Conservation (phyloP, 1,284 basidiomycete genomes). For the Fomitopsis betulina region DNA sequence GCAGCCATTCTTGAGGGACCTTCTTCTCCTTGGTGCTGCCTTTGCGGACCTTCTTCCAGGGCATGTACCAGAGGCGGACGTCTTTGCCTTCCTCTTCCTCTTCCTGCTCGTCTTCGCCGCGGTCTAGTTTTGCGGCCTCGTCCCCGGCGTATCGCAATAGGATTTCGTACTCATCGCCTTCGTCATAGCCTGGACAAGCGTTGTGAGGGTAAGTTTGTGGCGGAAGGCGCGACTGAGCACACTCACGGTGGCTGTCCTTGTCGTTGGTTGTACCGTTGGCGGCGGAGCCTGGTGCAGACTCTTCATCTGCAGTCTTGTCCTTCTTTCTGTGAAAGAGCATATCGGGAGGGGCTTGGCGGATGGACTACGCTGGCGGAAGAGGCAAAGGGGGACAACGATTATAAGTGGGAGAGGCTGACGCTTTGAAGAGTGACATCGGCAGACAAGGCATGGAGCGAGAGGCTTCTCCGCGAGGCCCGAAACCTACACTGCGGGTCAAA, state of each 20-base stretch:
- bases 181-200: constrained; percentile 3
- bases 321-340: constrained; percentile 6
- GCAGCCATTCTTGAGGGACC: constrained; percentile 8
- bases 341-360: constrained; percentile 17
- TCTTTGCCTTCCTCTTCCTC: constrained; percentile 4
- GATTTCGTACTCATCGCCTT: constrained; percentile 7
- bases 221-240: not conserved
- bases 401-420: not conserved
- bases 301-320: constrained; percentile 3
- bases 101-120: not conserved
- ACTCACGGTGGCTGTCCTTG: not conserved
- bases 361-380: not conserved
- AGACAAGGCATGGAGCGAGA: not conserved
- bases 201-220: not conserved
- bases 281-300: not conserved
- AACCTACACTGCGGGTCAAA: not conserved
- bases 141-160: constrained; percentile 4
- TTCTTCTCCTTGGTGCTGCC: constrained; percentile 1
- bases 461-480: not conserved
- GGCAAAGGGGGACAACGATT: not conserved
- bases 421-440: not conserved
- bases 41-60: constrained; percentile 7
- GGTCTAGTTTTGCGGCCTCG: constrained; percentile 7
- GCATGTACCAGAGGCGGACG: constrained; percentile 4
- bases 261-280: not conserved